A percentile compares a stretch with the other conserved stretches of the same genome.
These are phyloP conservation scores for Ceriops decandra DNA, from an alignment of 345 rosid genomes.

Conservation along the genomic window DNA sequence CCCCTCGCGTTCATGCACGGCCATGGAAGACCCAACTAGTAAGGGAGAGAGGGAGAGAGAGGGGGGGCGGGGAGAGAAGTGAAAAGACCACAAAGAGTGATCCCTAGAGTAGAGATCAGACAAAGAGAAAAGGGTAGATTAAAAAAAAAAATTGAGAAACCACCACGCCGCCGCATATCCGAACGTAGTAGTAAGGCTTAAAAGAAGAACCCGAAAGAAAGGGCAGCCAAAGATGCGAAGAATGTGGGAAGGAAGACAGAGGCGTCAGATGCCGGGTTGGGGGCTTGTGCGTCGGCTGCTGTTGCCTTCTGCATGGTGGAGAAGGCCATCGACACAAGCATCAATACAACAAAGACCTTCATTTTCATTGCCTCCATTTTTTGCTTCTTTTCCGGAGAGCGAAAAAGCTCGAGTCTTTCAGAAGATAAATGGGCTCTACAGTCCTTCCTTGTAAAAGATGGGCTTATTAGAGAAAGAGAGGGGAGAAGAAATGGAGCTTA, in stretches of 20 bases:
- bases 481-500: not conserved
- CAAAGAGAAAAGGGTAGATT: not conserved
- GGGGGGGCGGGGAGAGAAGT: not conserved
- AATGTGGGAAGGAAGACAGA: constrained; percentile 32
- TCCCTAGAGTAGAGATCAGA: not conserved
- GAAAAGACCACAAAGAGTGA: not conserved
- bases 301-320: constrained; percentile 26
- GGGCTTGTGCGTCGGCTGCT: constrained; percentile 42
- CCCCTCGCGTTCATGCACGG: not conserved
- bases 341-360: constrained; percentile 24
- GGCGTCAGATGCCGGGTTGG: constrained; percentile 42
- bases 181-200: constrained; percentile 6
- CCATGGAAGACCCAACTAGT: not conserved
- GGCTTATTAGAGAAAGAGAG: not conserved
- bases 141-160: not conserved
- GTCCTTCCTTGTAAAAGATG: constrained; percentile 10
- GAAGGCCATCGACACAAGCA: constrained; percentile 30
- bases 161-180: too few relatives aligned
- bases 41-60: not conserved
- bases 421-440: not conserved
- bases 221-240: constrained; percentile 34
- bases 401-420: not conserved
- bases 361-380: constrained; percentile 37
- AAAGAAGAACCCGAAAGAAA: constrained; percentile 35
- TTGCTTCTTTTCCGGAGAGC: not conserved